Base-by-base conservation (phyloP, 345 rosid species). In the Pugionium dolabratum region DNA sequence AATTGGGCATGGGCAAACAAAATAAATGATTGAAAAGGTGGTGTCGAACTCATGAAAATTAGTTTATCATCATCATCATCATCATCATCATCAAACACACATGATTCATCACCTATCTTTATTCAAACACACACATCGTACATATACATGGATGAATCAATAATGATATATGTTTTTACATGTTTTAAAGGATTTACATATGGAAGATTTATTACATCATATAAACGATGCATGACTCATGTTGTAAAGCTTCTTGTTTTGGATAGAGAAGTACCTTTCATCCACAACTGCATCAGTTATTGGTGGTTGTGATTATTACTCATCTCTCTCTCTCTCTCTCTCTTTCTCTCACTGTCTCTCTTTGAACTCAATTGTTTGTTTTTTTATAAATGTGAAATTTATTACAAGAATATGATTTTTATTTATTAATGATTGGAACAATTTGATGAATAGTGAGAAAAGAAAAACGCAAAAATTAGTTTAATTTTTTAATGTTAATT, bases 41-140 rank as follows among this genome's bases (percentile, higher is more conserved):
- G n/a, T n/a, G n/a, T n/a, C n/a, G n/a, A n/a, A n/a, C n/a, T 30
- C 77, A 66, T 73, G 63, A 67, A 63, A 66, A 61, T 73, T 73
- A 66, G 77, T 66, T 58, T 50, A 73, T 60, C 56, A 65, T 65
- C 54, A 72, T 72, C 60, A 71, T 45, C 57, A 52, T 41, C 73
- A 57, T 3, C 33, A 10, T 30, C 50, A 62, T 70, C 74, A 54
- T 63, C 75, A 71, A 71, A 18, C 18, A 18, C 18, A 18, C 18
- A 18, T 18, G 18, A 18, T 18, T 18, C 18, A 18, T 47, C 70
- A 71, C 50, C 60, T 71, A 57, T 58, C 66, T 72, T 58, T 48
- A 64, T 64, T 64, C 66, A 72, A 64, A 57, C 76, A 72, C 66
- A 72, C 76, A 72, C 32, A 57, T 28, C 48, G 76, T 72, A 72